Evolutionary conservation across 495 filamentous ascomycete genomes (phyloP).

Genomic region (Trichodelitschia bisporula): DNA sequence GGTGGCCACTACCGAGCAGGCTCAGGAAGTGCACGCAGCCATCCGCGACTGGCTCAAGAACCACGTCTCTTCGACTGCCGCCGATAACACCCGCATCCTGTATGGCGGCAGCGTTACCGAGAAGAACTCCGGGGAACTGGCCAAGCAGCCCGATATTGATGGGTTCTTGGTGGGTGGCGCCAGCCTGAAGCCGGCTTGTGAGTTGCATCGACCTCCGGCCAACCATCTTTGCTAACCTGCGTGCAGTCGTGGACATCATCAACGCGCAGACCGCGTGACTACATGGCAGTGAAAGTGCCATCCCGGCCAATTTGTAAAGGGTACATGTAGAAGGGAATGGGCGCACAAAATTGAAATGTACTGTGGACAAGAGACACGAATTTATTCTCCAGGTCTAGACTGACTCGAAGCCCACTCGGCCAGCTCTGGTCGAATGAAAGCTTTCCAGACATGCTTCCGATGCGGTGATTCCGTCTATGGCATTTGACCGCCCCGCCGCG

Average conservation of each 20-base stretch:
- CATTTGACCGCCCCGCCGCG: too few species aligned
- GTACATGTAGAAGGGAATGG: too few species aligned
- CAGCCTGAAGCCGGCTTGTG: conserved; percentile 93
- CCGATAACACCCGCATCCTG: conserved; percentile 65
- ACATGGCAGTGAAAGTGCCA: too few species aligned
- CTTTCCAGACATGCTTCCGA: too few species aligned
- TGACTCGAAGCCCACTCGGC: too few species aligned
- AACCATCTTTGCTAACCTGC: conserved; percentile 5
- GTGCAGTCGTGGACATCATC: conserved; percentile 41
- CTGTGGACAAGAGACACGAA: too few species aligned
- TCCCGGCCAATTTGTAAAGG: too few species aligned
- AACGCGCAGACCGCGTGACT: too few species aligned
- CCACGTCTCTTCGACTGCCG: conserved; percentile 41
- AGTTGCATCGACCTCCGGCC: conserved; percentile 17
- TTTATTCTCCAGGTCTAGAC: too few species aligned
- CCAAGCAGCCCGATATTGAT: conserved; percentile 81
- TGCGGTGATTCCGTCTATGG: too few species aligned
- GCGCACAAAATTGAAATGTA: too few species aligned
- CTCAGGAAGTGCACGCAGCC: conserved; percentile 81
- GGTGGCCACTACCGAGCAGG: conserved; percentile 80
- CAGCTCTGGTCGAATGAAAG: too few species aligned
- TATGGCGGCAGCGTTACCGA: conserved; percentile 93
- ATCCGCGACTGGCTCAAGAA: conserved; percentile 73
- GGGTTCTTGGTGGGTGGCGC: conserved; percentile 96
- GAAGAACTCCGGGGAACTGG: conserved; percentile 91